Base-by-base conservation (phyloP, 148 eudicot genomes). In the Vaccinium myrtillus region DNA sequence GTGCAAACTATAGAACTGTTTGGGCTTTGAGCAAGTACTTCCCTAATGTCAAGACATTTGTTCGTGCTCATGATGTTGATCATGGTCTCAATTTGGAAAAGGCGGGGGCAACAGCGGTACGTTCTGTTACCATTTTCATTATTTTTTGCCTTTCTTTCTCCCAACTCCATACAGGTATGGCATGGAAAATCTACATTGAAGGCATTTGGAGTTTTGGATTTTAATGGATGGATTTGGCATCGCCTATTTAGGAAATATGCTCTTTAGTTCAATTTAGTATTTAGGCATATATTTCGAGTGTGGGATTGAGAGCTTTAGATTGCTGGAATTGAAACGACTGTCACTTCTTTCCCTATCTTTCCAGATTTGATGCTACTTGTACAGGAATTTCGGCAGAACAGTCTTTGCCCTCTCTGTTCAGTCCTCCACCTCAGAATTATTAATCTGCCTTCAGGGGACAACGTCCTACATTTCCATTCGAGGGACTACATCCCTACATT, bases 91-190 rank as follows among this genome's bases (percentile, higher is more conserved):
- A 97, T 89, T 88, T 97, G 89, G 99, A 97, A 54, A 97, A 97
- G 92, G 99, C 99, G 25, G 99, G 99, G 79, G 99, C 99, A 84
- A 94, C 99, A 53, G 98, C 99, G 91, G 99, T 97, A 95, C 77
- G 12, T 85, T 84, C 81, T 80, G 56, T 39, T 18, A 16, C 73
- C 36, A 25, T 43, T 74, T 61, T 12, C 30, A 23, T 9, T 69
- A 43, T 48, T 77, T 81, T 75, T 39, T n/a, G 51, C 13, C 39
- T 69, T 69, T 51, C 1, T 78, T n/a, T 84, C 32, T 63, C 78
- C 49, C 74, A 77, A 30, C 19, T 71, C 30, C 23, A 50, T 58
- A 1, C 11, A 16, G 2, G 59, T 50, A 14, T 67, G 8, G 12
- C 46, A 50, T 69, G 49, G 6, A 15, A 27, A 4, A 13, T 27